phyloP scores from a whole-genome alignment of 208 protist genomes.

The Acanthamoeba healyi region DNA sequence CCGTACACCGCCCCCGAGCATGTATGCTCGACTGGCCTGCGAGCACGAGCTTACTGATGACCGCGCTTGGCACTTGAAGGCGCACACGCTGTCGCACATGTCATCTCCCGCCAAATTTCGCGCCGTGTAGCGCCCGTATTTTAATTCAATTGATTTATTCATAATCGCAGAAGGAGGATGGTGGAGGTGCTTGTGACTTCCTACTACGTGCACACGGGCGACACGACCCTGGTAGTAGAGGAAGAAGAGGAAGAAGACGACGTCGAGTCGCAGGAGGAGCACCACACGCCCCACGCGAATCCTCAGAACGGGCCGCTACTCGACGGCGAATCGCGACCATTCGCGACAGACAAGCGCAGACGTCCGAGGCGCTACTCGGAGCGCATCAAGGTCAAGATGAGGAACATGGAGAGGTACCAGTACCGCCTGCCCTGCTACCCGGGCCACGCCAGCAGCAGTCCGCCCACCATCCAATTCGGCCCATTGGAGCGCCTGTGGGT shows the following conservation, averaged over 20 bases:
- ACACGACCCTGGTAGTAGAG: not conserved
- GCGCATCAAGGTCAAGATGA: not conserved
- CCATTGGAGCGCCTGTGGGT: conserved; percentile 27
- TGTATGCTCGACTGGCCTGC: too few relatives aligned
- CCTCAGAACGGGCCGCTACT: not conserved
- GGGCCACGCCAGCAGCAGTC: too few relatives aligned
- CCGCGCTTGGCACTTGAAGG: too few relatives aligned
- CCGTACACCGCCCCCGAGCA: too few relatives aligned
- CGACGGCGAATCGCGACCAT: too few relatives aligned
- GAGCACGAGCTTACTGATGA: too few relatives aligned
- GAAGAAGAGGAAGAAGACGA: too few relatives aligned
- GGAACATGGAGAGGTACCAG: not conserved
- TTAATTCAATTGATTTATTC: not conserved
- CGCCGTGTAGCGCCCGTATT: not conserved
- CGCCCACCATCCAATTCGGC: not conserved
- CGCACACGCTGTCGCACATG: not conserved
- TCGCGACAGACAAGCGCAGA: too few relatives aligned
- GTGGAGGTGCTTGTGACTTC: not conserved
- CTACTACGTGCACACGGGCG: not conserved
- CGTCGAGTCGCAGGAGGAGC: too few relatives aligned
- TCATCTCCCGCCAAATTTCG: conserved; percentile 17
- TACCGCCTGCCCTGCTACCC: not conserved
- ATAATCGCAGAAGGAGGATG: not conserved
- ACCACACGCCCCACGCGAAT: not conserved
- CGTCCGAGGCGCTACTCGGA: not conserved